Conservation (phyloP, 208 protist species). For the Acanthamoeba divionensis region DNA sequence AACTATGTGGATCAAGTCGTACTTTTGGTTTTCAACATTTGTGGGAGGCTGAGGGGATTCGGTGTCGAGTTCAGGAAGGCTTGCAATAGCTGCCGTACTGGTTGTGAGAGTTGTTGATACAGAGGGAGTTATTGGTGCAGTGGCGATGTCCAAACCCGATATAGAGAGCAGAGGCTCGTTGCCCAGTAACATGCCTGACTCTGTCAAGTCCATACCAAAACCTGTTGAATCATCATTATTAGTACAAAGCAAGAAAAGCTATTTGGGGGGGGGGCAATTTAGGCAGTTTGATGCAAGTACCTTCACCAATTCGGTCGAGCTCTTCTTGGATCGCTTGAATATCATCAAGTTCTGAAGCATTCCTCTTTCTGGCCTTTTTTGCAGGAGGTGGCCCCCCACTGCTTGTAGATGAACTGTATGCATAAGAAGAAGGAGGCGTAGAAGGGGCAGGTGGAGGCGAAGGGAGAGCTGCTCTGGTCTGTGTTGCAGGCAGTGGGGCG, state of each 20-base stretch:
- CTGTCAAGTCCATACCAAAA: too few species aligned
- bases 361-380: background rate
- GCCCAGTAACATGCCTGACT: too few species aligned
- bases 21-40: background rate
- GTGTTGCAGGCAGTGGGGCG: background rate
- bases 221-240: too few species aligned
- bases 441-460: background rate
- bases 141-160: background rate
- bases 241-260: too few species aligned
- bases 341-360: background rate
- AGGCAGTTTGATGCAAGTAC: too few species aligned
- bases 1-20: background rate
- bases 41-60: background rate
- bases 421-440: background rate
- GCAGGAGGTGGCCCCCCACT: background rate
- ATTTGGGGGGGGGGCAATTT: too few species aligned
- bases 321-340: conserved; percentile 37
- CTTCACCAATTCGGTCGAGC: conserved; percentile 23
- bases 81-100: background rate
- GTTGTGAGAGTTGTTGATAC: background rate
- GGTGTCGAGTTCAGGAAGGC: background rate
- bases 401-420: background rate
- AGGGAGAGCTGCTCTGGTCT: background rate
- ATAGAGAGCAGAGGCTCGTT: too few species aligned
- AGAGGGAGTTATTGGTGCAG: background rate